A percentile compares a stretch with the other conserved stretches of the same genome.
Evolutionary conservation across 495 filamentous ascomycete species (phyloP).

Genomic region (Podospora didyma): DNA sequence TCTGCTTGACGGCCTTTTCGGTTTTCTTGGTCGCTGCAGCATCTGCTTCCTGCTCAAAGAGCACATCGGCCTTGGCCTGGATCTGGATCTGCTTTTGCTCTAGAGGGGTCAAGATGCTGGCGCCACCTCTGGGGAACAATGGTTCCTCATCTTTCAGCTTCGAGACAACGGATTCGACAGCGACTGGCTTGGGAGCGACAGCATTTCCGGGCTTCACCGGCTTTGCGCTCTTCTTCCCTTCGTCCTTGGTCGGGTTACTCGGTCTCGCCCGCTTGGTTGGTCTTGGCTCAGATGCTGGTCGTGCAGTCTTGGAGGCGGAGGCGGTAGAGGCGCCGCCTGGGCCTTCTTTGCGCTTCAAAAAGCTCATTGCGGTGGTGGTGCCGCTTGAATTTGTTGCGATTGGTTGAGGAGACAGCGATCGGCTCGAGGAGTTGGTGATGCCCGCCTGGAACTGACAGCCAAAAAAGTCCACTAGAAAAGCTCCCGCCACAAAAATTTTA

Average conservation of each 20-base stretch:
- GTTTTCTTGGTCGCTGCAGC: slow-evolving; percentile 36
- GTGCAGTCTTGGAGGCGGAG: slow-evolving; percentile 32
- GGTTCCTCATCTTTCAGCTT: slow-evolving; percentile 69
- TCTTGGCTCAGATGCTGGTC: slow-evolving; percentile 27
- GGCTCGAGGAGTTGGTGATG: slow-evolving; percentile 8
- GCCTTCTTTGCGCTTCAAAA: slow-evolving; percentile 46
- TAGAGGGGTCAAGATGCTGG: slow-evolving; percentile 82
- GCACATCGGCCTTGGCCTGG: slow-evolving; percentile 84
- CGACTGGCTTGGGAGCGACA: slow-evolving; percentile 24
- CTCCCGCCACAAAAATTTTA: slow-evolving; percentile 27
- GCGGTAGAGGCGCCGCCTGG: slow-evolving; percentile 35
- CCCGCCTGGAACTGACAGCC: slow-evolving; percentile 7
- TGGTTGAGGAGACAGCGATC: slow-evolving; percentile 11
- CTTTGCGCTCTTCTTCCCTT: slow-evolving; percentile 16
- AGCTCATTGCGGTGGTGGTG: slow-evolving; percentile 31
- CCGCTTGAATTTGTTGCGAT: slow-evolving; percentile 13
- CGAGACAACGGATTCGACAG: slow-evolving; percentile 22
- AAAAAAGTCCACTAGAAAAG: slow-evolving; percentile 9
- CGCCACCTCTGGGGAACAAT: slow-evolving; percentile 89
- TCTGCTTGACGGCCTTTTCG: slow-evolving; percentile 42
- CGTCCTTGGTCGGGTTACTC: slow-evolving; percentile 29
- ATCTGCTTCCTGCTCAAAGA: slow-evolving; percentile 75
- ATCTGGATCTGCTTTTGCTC: slow-evolving; percentile 96
- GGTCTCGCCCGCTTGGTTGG: slow-evolving; percentile 42
- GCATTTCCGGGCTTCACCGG: slow-evolving; percentile 17